Percentiles rank a stretch among this genome's conserved stretches.
These are phyloP conservation scores for Alternaria rosae DNA, from an alignment of 2,329 filamentous ascomycete genomes.

Conservation along the genomic window DNA sequence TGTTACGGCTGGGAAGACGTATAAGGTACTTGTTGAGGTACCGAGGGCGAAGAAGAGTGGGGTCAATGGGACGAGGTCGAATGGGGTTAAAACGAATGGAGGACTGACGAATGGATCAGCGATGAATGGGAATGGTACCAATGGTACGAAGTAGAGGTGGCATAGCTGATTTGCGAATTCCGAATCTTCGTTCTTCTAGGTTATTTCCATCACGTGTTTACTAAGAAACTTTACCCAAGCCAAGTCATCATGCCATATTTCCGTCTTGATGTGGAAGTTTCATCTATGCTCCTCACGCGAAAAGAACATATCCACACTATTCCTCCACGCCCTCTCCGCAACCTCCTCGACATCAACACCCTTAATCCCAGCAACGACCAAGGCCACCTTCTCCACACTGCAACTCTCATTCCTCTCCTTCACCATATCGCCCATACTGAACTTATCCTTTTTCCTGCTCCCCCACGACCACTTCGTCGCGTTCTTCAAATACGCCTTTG, in stretches of 20 bases:
- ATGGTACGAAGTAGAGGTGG: neutral
- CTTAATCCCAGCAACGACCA: slow-evolving; percentile 59
- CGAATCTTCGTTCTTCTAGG: neutral
- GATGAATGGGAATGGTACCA: neutral
- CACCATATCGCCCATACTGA: slow-evolving; percentile 55
- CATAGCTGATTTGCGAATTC: neutral
- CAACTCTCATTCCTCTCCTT: slow-evolving; percentile 63
- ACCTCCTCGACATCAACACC: slow-evolving; percentile 55
- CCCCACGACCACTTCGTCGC: slow-evolving; percentile 48
- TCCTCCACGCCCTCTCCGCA: slow-evolving; percentile 49
- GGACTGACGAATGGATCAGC: neutral
- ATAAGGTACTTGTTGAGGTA: slow-evolving; percentile 54
- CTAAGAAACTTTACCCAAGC: neutral
- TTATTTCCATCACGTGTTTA: too few species aligned
- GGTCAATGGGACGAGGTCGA: neutral
- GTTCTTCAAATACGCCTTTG: slow-evolving; percentile 53
- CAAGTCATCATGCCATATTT: too few species aligned
- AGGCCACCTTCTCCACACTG: slow-evolving; percentile 56
- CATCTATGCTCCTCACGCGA: neutral
- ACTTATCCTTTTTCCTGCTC: slow-evolving; percentile 61
- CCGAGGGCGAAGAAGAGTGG: slow-evolving; percentile 26
- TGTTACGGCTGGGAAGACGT: slow-evolving; percentile 55
- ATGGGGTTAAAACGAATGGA: neutral
- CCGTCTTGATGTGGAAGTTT: neutral
- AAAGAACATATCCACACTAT: slow-evolving; percentile 38